Conservation (phyloP, 1,284 basidiomycete species). For the Kwoniella shivajii region DNA sequence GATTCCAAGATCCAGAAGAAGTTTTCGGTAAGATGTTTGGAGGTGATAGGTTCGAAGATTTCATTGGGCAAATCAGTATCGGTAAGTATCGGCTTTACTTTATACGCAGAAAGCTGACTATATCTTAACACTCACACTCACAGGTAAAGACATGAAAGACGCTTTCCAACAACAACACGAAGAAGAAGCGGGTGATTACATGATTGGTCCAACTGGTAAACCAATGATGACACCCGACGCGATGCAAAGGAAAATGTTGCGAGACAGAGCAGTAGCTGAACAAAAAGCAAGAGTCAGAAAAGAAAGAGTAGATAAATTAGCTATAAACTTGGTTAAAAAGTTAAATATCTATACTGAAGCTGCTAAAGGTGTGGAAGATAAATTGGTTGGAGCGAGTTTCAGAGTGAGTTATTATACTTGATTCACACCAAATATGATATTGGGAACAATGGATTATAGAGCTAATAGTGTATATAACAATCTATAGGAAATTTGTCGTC, state of each 20-base stretch:
- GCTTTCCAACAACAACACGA: constrained; percentile 91
- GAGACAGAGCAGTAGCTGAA: constrained; percentile 73
- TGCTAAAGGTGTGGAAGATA: constrained; percentile 69
- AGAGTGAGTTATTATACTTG: constrained; percentile 31
- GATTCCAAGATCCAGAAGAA: constrained; percentile 69
- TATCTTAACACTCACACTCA: constrained; percentile 61
- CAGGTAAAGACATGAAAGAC: constrained; percentile 96
- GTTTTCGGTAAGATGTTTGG: constrained; percentile 92
- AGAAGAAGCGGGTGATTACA: constrained; percentile 56
- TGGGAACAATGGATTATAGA: not conserved
- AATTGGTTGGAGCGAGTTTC: constrained; percentile 60
- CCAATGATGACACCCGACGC: constrained; percentile 76
- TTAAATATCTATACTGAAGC: constrained; percentile 91
- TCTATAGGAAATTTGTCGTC: constrained; percentile 65
- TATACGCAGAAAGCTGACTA: constrained; percentile 51
- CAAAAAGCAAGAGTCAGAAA: constrained; percentile 79
- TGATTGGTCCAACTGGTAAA: constrained; percentile 51
- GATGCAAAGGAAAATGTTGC: constrained; percentile 67
- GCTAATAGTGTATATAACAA: not conserved
- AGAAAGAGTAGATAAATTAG: constrained; percentile 78
- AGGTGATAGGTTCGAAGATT: constrained; percentile 57
- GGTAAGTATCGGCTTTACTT: constrained; percentile 34
- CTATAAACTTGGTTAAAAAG: constrained; percentile 81
- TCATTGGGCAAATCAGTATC: constrained; percentile 58
- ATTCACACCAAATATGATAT: not conserved